Conservation (phyloP, 371 early-diverging fungal species). For the Neoconidiobolus thromboides region DNA sequence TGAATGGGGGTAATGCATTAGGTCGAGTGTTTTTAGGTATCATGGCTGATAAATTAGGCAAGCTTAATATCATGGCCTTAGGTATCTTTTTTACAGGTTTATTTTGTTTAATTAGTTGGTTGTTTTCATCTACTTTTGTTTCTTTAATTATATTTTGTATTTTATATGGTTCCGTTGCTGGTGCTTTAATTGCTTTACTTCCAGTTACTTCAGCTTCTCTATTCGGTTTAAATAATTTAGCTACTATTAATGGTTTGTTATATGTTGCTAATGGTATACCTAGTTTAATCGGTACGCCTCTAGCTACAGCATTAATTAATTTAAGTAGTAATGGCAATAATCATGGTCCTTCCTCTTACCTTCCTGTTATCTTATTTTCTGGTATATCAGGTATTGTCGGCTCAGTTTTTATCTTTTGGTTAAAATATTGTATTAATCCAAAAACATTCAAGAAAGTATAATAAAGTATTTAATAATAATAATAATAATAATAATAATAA, state of each 20-base stretch:
- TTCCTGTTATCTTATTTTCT: conserved; percentile 4
- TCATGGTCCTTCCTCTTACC: neutral
- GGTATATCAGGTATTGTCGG: neutral
- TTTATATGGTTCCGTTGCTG: conserved; percentile 35
- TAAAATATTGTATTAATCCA: neutral
- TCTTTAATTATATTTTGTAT: conserved; percentile 26
- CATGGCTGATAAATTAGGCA: conserved; percentile 35
- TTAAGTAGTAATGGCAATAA: conserved; percentile 6
- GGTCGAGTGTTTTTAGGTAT: conserved; percentile 43
- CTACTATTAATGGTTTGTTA: conserved; percentile 17
- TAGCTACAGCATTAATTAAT: conserved; percentile 22
- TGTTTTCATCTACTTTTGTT: conserved; percentile 23
- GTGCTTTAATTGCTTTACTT: conserved; percentile 23
- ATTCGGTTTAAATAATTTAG: conserved; percentile 24
- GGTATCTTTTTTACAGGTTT: conserved; percentile 24
- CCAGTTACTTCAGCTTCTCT: conserved; percentile 23
- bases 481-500: too few relatives aligned
- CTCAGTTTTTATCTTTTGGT: neutral
- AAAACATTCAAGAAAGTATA: neutral
- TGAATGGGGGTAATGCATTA: conserved; percentile 31
- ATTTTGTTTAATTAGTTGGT: conserved; percentile 34
- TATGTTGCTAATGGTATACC: conserved; percentile 20
- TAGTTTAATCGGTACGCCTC: conserved; percentile 23
- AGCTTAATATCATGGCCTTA: conserved; percentile 25
- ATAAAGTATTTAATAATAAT: too few relatives aligned